Base-by-base conservation (phyloP, 441 rosid genomes). In the Euphorbia neoarborescens region DNA sequence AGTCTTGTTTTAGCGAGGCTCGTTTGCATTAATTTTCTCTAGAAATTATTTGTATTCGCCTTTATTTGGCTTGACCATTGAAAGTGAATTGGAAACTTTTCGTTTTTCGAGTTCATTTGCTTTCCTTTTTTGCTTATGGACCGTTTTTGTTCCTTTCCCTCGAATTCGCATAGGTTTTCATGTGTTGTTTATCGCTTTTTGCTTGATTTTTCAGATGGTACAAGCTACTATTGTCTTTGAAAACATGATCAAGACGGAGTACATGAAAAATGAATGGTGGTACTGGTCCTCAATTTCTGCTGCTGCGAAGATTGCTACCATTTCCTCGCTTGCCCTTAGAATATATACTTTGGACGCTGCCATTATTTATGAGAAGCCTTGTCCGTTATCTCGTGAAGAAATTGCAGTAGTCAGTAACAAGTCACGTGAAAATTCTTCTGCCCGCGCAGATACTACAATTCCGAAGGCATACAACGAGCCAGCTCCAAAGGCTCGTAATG, bases 211-310 rank as follows among this genome's bases (percentile, higher is more conserved):
- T 68, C 85, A 86, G 90, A 82, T 86, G 86, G 81, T 86, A 78
- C 86, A 82, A 74, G 90, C 88, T 0, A 78, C 85, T 12, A 63
- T 84, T 37, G 80, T 79, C 17, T 77, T 86, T 7, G 90, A 86
- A 73, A 74, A 82, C 78, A 81, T 84, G 88, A 86, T 86, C 32
- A 84, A 78, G 78, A 79, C 86, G 1, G 79, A 81, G 65, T 82
- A 70, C 73, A 70, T 86, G 60, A 77, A 78, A 66, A 82, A 78
- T 66, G 90, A 81, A 27, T 86, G 86, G 87, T 86, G 90, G 87
- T 82, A 82, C 27, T 84, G 87, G 86, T 86, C 89, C 54, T 80
- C 89, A 25, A 80, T 81, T 35, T 82, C 86, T 27, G 79, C 82
- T 61, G 86, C 86, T 4, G 80, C 79, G 44, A 81, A 76, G 73